phyloP scores from a whole-genome alignment of 2,329 filamentous ascomycete species.

The Aspergillus ustus region DNA sequence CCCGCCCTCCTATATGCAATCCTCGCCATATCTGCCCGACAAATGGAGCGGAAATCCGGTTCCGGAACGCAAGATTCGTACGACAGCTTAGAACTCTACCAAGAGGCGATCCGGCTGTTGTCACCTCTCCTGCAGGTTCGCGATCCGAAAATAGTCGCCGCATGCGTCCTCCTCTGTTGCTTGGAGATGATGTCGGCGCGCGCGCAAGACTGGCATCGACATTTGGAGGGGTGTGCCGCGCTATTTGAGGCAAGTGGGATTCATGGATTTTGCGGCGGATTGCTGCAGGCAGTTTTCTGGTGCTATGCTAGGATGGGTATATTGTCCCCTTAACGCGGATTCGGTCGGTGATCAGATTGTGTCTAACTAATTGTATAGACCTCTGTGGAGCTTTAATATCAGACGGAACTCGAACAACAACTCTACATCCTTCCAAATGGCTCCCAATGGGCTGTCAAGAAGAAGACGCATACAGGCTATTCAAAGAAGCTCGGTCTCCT shows the following conservation, averaged over 20 bases:
- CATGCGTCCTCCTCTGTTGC: conserved; percentile 59
- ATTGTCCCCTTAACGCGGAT: conserved; percentile 10
- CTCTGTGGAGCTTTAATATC: conserved; percentile 61
- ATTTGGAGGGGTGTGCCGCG: conserved; percentile 61
- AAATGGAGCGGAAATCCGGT: conserved; percentile 57
- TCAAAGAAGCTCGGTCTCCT: conserved; percentile 43
- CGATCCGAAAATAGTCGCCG: conserved; percentile 56
- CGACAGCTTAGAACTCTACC: conserved; percentile 59
- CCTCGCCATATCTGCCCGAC: conserved; percentile 58
- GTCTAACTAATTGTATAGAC: conserved; percentile 41
- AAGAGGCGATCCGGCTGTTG: conserved; percentile 56
- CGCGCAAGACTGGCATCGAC: conserved; percentile 58
- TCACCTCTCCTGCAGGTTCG: conserved; percentile 54
- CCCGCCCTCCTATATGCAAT: conserved; percentile 55
- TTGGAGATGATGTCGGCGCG: conserved; percentile 59
- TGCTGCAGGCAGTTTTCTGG: conserved; percentile 62
- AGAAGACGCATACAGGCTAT: conserved; percentile 42
- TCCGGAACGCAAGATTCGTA: conserved; percentile 50
- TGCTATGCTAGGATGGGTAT: conserved; percentile 62
- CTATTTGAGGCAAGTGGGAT: conserved; percentile 58
- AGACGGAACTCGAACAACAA: conserved; percentile 52
- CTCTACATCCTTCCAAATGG: conserved; percentile 58
- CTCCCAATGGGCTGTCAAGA: conserved; percentile 46
- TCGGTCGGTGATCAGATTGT: neutral
- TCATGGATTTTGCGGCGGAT: conserved; percentile 56